Evolutionary conservation across 148 eudicot species (phyloP).

Genomic region (Vaccinium darrowii): DNA sequence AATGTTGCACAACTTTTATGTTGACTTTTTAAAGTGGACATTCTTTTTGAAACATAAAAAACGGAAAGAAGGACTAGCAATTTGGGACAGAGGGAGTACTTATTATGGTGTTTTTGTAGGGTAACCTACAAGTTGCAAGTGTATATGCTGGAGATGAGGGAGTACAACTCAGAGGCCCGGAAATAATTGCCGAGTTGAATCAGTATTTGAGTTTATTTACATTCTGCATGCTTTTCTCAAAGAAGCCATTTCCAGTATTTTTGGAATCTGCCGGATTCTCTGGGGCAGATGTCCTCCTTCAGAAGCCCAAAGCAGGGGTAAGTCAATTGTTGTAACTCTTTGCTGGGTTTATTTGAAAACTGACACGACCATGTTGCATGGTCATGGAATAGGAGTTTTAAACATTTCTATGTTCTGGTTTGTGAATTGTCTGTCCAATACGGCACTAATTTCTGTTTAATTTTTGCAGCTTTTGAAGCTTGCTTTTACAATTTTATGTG

Average conservation of each 20-base stretch:
- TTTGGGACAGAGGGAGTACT: not conserved
- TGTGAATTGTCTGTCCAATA: not conserved
- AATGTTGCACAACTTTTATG: no score
- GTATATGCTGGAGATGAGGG: slow-evolving; percentile 80
- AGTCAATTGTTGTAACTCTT: slow-evolving; percentile 14
- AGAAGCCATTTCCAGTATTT: slow-evolving; percentile 91
- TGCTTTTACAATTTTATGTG: slow-evolving; percentile 81
- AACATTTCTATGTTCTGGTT: not conserved
- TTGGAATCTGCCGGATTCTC: slow-evolving; percentile 81
- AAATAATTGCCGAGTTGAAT: slow-evolving; percentile 60
- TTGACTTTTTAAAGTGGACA: no score
- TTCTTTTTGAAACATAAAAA: no score
- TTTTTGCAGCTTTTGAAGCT: slow-evolving; percentile 86
- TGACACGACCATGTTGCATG: not conserved
- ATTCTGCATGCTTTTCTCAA: slow-evolving; percentile 79
- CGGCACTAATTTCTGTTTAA: not conserved
- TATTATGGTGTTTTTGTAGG: slow-evolving; percentile 46
- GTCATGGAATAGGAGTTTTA: not conserved
- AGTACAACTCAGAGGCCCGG: slow-evolving; percentile 66
- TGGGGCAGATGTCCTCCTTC: slow-evolving; percentile 78
- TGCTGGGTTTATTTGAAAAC: slow-evolving; percentile 10
- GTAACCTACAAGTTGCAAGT: slow-evolving; percentile 71
- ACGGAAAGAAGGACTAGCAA: no score
- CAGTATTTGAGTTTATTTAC: slow-evolving; percentile 61
- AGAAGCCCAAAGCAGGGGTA: slow-evolving; percentile 98